Conservation (phyloP, 2,329 filamentous ascomycete genomes). For the Arachnomyces sp. region DNA sequence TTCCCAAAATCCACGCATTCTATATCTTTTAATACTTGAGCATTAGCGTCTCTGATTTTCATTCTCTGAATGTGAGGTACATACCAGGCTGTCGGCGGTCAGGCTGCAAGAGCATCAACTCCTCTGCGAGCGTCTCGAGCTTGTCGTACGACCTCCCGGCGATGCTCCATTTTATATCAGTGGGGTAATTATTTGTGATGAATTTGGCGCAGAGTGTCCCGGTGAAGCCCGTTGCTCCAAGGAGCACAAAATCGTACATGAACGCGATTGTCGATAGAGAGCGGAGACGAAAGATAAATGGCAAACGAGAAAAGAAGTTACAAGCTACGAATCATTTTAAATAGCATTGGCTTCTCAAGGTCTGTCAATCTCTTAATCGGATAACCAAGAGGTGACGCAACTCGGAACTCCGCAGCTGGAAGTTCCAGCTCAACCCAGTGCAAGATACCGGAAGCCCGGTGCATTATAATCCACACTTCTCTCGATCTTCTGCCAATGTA, state of each 20-base stretch:
- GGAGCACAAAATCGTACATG: conserved; percentile 50
- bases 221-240: conserved; percentile 65
- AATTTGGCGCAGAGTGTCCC: conserved; percentile 63
- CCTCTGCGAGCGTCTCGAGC: conserved; percentile 54
- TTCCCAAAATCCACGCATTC: conserved; percentile 34
- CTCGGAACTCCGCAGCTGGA: no score
- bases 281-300: no score
- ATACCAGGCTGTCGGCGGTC: conserved; percentile 58
- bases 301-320: no score
- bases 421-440: no score
- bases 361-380: no score
- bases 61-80: conserved; percentile 10
- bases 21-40: conserved; percentile 15
- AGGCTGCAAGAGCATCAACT: conserved; percentile 54
- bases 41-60: conserved; percentile 7
- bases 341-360: no score
- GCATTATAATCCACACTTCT: no score
- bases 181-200: conserved; percentile 56
- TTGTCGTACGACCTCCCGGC: conserved; percentile 65
- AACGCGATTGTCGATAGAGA: no score
- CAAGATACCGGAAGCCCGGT: no score
- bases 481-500: no score
- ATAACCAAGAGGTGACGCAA: no score
- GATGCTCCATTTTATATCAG: conserved; percentile 68
- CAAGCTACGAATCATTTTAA: no score